Conservation (phyloP, 129 eudicot species). For the Helichrysum umbraculigerum region DNA sequence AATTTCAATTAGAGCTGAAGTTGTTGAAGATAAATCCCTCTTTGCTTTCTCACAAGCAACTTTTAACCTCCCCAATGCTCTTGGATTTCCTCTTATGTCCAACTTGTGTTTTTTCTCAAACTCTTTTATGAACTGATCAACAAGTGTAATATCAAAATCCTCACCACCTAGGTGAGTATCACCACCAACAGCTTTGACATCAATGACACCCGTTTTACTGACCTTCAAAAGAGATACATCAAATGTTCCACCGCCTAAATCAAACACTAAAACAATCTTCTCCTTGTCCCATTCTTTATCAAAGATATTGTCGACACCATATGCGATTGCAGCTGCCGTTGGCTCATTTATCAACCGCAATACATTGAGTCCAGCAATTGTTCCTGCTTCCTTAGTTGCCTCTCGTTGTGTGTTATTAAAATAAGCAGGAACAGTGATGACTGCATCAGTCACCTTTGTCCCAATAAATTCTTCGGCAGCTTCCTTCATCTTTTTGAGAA, state of each 20-base stretch:
- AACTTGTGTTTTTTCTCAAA: no score
- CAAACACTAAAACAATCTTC: neutral
- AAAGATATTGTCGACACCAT: conserved; percentile 16
- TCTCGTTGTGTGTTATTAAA: neutral
- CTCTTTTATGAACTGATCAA: no score
- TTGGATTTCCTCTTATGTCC: no score
- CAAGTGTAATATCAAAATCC: no score
- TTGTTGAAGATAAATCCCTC: no score
- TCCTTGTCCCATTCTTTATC: neutral
- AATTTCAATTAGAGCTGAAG: no score
- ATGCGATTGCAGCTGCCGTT: conserved; percentile 34
- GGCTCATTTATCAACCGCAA: conserved; percentile 29
- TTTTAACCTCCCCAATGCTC: no score
- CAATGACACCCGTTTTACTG: neutral
- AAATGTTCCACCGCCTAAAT: neutral
- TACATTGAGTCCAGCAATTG: neutral
- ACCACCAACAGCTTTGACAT: no score
- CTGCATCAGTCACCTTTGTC: neutral
- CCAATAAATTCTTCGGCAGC: neutral
- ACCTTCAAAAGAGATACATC: neutral
- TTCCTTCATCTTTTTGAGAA: neutral
- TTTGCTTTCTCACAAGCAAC: no score
- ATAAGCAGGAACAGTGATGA: conserved; percentile 4
- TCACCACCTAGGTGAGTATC: no score
- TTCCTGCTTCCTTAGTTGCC: neutral